Percentiles rank a stretch among this genome's conserved stretches.
Evolutionary conservation across 345 rosid species (phyloP).

Genomic region (Erysimum cheiranthoides): DNA sequence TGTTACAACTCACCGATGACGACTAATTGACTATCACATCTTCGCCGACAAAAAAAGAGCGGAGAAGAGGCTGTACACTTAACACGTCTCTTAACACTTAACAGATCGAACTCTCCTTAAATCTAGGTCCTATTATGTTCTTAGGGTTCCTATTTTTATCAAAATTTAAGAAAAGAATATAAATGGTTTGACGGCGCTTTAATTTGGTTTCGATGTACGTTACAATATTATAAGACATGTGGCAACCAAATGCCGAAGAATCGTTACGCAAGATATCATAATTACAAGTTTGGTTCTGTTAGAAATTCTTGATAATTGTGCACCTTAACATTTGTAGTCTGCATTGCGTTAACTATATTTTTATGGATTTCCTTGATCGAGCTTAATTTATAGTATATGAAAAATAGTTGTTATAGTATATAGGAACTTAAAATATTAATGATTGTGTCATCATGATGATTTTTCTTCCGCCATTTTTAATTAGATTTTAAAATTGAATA

Average conservation of each 20-base stretch:
- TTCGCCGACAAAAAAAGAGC: conserved; percentile 35
- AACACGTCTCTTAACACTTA: conserved; percentile 32
- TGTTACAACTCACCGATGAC: conserved; percentile 34
- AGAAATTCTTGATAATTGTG: not conserved
- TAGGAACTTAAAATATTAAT: not conserved
- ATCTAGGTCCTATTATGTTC: conserved; percentile 24
- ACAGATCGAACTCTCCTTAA: conserved; percentile 15
- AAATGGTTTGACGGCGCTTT: conserved; percentile 14
- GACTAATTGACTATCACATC: conserved; percentile 8
- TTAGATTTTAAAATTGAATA: not conserved
- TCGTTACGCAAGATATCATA: not conserved
- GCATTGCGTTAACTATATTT: not conserved
- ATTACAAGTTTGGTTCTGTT: not conserved
- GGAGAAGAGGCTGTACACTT: conserved; percentile 29
- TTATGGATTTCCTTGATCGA: not conserved
- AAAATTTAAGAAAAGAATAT: not conserved
- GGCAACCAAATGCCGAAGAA: conserved; percentile 3
- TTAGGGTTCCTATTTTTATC: conserved; percentile 26
- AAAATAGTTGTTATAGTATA: not conserved
- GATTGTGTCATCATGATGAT: not conserved
- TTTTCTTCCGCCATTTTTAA: not conserved
- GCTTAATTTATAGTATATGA: not conserved
- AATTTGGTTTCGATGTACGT: conserved; percentile 9
- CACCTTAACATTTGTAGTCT: not conserved
- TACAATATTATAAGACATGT: not conserved